Evolutionary conservation across 1,284 basidiomycete species (phyloP).

Genomic region (Tilletiaria anomala): DNA sequence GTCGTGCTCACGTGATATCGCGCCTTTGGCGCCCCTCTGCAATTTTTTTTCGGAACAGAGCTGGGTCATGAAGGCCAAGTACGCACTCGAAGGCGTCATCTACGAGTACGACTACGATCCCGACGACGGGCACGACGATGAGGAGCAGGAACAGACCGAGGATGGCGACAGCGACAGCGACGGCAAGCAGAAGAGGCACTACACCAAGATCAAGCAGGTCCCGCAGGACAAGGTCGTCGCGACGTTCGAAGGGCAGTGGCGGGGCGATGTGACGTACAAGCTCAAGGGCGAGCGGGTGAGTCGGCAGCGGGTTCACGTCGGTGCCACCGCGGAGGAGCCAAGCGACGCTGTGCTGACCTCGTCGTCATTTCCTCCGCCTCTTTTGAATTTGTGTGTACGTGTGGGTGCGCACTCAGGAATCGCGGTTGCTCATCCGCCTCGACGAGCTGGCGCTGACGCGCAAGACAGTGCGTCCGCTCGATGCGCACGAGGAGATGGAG

Average conservation of each 20-base stretch:
- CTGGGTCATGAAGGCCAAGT: constrained; percentile 80
- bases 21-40: not conserved
- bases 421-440: constrained; percentile 61
- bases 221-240: constrained; percentile 64
- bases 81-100: constrained; percentile 75
- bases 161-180: no score
- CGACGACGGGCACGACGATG: not conserved
- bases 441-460: constrained; percentile 59
- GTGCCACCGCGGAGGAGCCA: constrained; percentile 2
- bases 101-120: constrained; percentile 51
- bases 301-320: constrained; percentile 9
- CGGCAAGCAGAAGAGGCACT: constrained; percentile 41
- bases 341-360: not conserved
- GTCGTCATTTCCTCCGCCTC: constrained; percentile 20
- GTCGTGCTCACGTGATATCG: not conserved
- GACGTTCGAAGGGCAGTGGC: constrained; percentile 77
- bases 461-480: constrained; percentile 68
- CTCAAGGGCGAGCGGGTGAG: constrained; percentile 50
- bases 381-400: not conserved
- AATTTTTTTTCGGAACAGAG: no score
- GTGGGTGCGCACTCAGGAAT: constrained; percentile 44
- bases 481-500: constrained; percentile 64
- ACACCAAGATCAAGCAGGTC: constrained; percentile 80
- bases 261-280: constrained; percentile 65
- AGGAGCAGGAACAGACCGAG: constrained; percentile 43